Conservation (phyloP, 2,329 filamentous ascomycete genomes). For the Colletotrichum lentis region DNA sequence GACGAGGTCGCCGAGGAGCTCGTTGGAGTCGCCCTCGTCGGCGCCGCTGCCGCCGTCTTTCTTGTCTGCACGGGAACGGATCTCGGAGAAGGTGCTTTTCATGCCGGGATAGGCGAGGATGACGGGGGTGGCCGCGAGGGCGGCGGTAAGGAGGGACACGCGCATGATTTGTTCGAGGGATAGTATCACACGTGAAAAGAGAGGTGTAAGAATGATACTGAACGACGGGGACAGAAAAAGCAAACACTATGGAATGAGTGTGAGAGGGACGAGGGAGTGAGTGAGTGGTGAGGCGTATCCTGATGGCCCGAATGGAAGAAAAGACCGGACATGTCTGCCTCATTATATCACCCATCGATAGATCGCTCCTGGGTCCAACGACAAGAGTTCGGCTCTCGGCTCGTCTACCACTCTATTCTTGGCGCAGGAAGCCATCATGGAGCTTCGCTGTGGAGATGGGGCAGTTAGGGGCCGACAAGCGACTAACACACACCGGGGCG, state of each 20-base stretch:
- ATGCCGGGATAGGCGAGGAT: slow-evolving; percentile 38
- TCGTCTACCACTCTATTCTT: slow-evolving; percentile 16
- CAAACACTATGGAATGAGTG: slow-evolving; percentile 7
- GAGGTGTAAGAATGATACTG: background rate
- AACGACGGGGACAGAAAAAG: too few relatives aligned
- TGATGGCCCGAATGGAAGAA: slow-evolving; percentile 6
- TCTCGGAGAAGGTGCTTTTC: slow-evolving; percentile 37
- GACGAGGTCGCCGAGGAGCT: slow-evolving; percentile 51
- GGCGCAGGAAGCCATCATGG: slow-evolving; percentile 5
- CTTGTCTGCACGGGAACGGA: slow-evolving; percentile 34
- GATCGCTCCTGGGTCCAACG: background rate
- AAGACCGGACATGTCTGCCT: background rate
- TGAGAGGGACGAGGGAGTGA: background rate
- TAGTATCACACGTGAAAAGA: background rate
- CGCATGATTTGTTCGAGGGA: slow-evolving; percentile 42
- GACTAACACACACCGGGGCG: too few relatives aligned
- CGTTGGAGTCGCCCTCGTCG: slow-evolving; percentile 30
- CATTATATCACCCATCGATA: slow-evolving; percentile 27
- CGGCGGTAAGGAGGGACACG: slow-evolving; percentile 28
- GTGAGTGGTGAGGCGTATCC: slow-evolving; percentile 15
- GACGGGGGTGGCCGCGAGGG: slow-evolving; percentile 32
- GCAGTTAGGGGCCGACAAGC: slow-evolving; percentile 5
- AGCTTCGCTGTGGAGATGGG: slow-evolving; percentile 27
- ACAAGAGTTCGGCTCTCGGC: background rate
- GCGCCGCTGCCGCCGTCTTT: slow-evolving; percentile 16